Percentiles rank a stretch among this genome's conserved stretches.
Conservation (phyloP, 225 moss, liverwort and hornwort species). For the Thuidium tamariscinum region DNA sequence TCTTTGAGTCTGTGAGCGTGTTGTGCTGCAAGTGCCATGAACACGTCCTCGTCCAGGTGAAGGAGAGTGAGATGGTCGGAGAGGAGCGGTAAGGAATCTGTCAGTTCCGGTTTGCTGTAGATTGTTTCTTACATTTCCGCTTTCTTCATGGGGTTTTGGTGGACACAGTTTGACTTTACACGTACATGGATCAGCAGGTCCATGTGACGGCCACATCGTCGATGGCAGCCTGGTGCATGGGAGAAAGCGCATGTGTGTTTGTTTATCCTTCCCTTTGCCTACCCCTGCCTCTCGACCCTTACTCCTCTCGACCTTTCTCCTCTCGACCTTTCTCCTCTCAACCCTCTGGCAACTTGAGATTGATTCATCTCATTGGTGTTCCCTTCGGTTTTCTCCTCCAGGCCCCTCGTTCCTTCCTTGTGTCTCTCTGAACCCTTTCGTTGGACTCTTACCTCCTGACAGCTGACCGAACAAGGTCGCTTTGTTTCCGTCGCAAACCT, state of each 20-base stretch:
- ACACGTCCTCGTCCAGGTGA: constrained; percentile 11
- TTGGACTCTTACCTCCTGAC: neutral
- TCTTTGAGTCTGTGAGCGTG: constrained; percentile 44
- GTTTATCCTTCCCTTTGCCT: constrained; percentile 99
- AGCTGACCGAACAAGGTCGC: neutral
- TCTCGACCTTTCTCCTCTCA: constrained; percentile 74
- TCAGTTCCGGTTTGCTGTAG: constrained; percentile 64
- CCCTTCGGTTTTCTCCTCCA: constrained; percentile 32
- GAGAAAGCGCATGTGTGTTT: constrained; percentile 99
- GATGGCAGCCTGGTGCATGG: constrained; percentile 99
- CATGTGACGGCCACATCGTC: constrained; percentile 99
- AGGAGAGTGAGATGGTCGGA: constrained; percentile 11
- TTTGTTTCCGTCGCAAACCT: neutral
- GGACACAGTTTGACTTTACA: constrained; percentile 98
- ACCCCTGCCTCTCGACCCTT: constrained; percentile 77
- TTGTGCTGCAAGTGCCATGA: constrained; percentile 24
- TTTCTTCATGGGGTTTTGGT: constrained; percentile 98
- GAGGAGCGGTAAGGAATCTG: constrained; percentile 37
- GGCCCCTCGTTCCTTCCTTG: constrained; percentile 28
- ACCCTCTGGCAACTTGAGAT: constrained; percentile 79
- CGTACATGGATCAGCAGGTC: constrained; percentile 99
- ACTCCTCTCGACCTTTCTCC: constrained; percentile 88
- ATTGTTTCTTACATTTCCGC: constrained; percentile 80
- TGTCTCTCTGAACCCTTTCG: constrained; percentile 19
- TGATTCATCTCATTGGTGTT: constrained; percentile 88